Evolutionary conservation across 2,329 filamentous ascomycete genomes (phyloP).

Genomic region (Saccharata proteae): DNA sequence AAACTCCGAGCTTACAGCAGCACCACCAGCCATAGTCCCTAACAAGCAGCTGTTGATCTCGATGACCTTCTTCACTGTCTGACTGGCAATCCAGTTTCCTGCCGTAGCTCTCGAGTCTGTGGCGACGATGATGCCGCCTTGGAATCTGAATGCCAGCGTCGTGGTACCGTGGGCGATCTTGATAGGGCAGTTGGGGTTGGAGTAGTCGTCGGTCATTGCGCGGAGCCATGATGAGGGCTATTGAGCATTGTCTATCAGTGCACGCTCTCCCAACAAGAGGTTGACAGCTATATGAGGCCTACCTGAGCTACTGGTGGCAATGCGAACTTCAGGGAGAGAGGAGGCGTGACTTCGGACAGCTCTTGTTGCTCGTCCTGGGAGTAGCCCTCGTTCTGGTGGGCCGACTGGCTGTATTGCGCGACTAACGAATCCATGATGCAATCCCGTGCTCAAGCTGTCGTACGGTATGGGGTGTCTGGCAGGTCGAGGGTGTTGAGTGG

Average conservation of each 20-base stretch:
- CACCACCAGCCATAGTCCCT: conserved; percentile 96
- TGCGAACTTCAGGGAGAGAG: conserved; percentile 83
- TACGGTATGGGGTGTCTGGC: too few relatives aligned
- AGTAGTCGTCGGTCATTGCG: conserved; percentile 91
- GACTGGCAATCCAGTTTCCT: conserved; percentile 97
- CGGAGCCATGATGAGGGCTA: conserved; percentile 91
- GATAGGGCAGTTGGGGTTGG: conserved; percentile 94
- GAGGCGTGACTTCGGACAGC: conserved; percentile 56
- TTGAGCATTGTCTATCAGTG: background rate
- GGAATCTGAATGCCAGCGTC: conserved; percentile 93
- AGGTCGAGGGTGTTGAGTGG: too few relatives aligned
- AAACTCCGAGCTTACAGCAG: conserved; percentile 50
- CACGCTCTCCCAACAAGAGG: conserved; percentile 8
- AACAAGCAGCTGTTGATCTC: conserved; percentile 92
- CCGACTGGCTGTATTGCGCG: conserved; percentile 75
- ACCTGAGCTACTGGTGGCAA: conserved; percentile 89
- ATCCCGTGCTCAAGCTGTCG: too few relatives aligned
- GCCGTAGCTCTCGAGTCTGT: conserved; percentile 96
- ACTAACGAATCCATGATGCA: conserved; percentile 77
- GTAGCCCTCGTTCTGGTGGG: conserved; percentile 60
- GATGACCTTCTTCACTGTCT: conserved; percentile 99
- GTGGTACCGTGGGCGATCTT: conserved; percentile 99
- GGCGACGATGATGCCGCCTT: conserved; percentile 95
- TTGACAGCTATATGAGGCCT: conserved; percentile 29
- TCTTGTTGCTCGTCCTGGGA: conserved; percentile 63